These are phyloP conservation scores for Hypocreales sp. DNA, from an alignment of 2,329 filamentous ascomycete genomes.

Conservation along the genomic window DNA sequence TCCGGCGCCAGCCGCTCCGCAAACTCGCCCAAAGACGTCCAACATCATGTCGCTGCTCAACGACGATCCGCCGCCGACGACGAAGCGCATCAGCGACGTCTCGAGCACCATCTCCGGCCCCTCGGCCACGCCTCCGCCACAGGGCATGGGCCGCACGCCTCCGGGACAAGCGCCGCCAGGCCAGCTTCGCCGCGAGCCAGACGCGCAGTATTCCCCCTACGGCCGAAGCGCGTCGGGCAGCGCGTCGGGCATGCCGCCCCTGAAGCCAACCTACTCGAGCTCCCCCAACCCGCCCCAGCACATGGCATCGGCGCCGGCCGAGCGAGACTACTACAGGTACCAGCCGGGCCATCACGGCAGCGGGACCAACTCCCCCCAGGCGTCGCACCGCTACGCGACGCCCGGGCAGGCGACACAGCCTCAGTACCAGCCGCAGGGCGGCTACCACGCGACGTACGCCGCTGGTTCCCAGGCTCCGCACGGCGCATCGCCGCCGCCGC, in stretches of 20 bases:
- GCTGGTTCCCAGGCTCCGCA: conserved; percentile 19
- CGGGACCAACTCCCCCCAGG: conserved; percentile 29
- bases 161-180: conserved; percentile 22
- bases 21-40: conserved; percentile 37
- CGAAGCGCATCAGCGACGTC: conserved; percentile 37
- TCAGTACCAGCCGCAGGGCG: conserved; percentile 26
- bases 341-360: conserved; percentile 18
- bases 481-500: conserved; percentile 36
- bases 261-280: conserved; percentile 35
- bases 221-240: conserved; percentile 15
- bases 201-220: conserved; percentile 32
- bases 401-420: conserved; percentile 20
- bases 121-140: conserved; percentile 34
- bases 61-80: conserved; percentile 35
- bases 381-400: conserved; percentile 28
- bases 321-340: conserved; percentile 34
- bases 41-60: conserved; percentile 49
- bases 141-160: conserved; percentile 24
- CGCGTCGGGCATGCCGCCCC: conserved; percentile 33
- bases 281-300: conserved; percentile 33
- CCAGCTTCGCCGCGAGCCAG: conserved; percentile 32
- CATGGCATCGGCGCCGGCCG: conserved; percentile 19
- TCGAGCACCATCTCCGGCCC: conserved; percentile 21
- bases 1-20: conserved; percentile 16
- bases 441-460: conserved; percentile 27